Evolutionary conservation across 176 grass and related monocot species (phyloP), one percentile per base, ranked within the genome.

Genomic region (Musa acuminata): DNA sequence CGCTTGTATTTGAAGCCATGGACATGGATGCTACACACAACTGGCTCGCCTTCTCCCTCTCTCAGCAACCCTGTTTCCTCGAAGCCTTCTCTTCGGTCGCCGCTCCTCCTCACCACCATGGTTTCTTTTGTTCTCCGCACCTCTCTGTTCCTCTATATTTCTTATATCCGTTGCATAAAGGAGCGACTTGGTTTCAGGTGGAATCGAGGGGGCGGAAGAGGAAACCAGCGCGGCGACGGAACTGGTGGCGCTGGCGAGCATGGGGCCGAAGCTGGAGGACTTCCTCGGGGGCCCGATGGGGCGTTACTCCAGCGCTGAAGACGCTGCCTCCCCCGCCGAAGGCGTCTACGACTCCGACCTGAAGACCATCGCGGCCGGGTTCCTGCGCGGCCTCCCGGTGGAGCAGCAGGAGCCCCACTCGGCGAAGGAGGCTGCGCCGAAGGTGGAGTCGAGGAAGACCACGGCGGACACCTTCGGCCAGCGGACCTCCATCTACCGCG

Each of bases 401-500:
- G 71, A 72, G 71, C 71, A 53, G 51, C 50, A 83, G 74, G 78
- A 8, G 68, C 8, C 74, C 62, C 66, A 64, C 5, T 26, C 75
- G 3, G 27, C 73, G 1, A 77, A 51, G 1, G 69, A 58, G 1
- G 53, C 20, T 52, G 55, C 62, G 55, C 54, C 78, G 64, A 51
- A 51, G 21, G 72, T 24, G 53, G 89, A 90, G 50, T 73, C 81
- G 55, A 88, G 85, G 85, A 91, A 93, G 79, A 80, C 54, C 35
- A 81, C 55, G 10, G 83, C 83, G 3, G 90, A 89, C 5, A 91
- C 88, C 29, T 98, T 98, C 51, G 94, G 94, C 1, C 94, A 98
- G 77, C 82, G 94, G 68, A 98, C 94, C 51, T 98, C 94, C 4
- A 93, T 98, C 82, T 98, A 98, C 83, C 90, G 94, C 11, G 94